Base-by-base conservation (phyloP, 106 monocot genomes). In the Vanilla planifolia region DNA sequence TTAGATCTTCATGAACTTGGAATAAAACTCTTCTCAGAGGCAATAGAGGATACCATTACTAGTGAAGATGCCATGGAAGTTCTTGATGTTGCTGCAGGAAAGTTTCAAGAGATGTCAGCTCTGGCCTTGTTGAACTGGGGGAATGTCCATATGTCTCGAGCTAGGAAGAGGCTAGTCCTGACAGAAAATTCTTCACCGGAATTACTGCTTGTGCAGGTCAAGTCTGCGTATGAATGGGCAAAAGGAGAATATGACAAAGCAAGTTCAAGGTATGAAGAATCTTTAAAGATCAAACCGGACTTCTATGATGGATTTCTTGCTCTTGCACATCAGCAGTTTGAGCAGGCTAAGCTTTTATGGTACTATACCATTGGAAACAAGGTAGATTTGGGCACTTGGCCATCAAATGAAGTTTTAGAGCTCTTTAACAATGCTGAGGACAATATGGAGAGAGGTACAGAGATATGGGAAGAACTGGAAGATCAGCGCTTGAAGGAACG, bases 41-140 rank as follows among this genome's bases (percentile, higher is more conserved):
- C 89, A 16, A 89, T 94, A 48, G 93, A 85, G 51, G 93, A 94
- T 14, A 53, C 79, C 19, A 63, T 94, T 33, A 83, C 82, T 11
- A 80, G 85, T 43, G 82, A 85, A 71, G 89, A 89, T 56, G 93
- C 93, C 1, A 82, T 85, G 42, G 73, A 73, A 15, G 51, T 85
- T 8, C 13, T 40, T 40, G 39, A 40, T 28, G 16, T 74, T 14
- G 76, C 89, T 2, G 85, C 75, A 55, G 65, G 62, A n/a, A 93
- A 89, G 43, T 93, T 85, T 66, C 85, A 89, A 72, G 93, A 93
- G 73, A 88, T 89, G 93, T 76, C 93, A 32, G 78, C 88, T 51
- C 62, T 93, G 62, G 85, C 93, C 17, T 63, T 93, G 63, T 93
- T 93, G 62, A 93, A 93, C 25, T 93, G 85, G 85, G 93, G 93